Evolutionary conservation across 2,329 filamentous ascomycete species (phyloP), one percentile per base, ranked within the genome.

Genomic region (Claviceps capensis): DNA sequence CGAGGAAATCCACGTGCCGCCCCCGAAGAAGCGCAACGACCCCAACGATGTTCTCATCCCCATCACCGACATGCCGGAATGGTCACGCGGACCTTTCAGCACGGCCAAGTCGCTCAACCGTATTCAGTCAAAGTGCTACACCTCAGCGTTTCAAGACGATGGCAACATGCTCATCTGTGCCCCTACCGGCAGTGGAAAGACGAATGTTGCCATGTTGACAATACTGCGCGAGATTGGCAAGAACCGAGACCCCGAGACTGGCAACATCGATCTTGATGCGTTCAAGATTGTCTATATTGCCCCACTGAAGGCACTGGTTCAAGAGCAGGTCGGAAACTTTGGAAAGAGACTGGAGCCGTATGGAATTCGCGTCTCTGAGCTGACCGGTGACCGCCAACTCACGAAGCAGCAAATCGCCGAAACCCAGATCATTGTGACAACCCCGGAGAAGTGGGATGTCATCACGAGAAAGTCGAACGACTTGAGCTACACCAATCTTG

Each of bases 241-340:
- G 73, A 85, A 98, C 64, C 81, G 91, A 53, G 85, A 98, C 62
- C 81, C 86, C 0, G 75, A 85, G 56, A 95, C 88, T 1, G 93
- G 93, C n/a, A 86, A 94, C 55, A 93, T 98, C 57, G 88, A 95
- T 66, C 74, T 98, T 8, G 93, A 98, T 62, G 83, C 90, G 44
- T 98, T 98, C 75, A 98, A 98, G 72, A 96, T 98, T 60, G 85
- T 98, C 43, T 98, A 95, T 65, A 96, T 98, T 62, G 93, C 93
- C 34, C 93, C 93, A 0, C 69, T 98, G 53, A 98, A 98, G 66
- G 93, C 93, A 47, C 71, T 98, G 57, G 93, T 98, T 3, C 90
- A 96, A 66, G 93, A 98, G 66, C 93, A 98, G 69, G 93, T 98
- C 50, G 93, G 93, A 51, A 98, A 97, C 67, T 94, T 98, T 67